phyloP scores from a whole-genome alignment of 768 basidiomycete genomes.

The Lactarius psammicola region DNA sequence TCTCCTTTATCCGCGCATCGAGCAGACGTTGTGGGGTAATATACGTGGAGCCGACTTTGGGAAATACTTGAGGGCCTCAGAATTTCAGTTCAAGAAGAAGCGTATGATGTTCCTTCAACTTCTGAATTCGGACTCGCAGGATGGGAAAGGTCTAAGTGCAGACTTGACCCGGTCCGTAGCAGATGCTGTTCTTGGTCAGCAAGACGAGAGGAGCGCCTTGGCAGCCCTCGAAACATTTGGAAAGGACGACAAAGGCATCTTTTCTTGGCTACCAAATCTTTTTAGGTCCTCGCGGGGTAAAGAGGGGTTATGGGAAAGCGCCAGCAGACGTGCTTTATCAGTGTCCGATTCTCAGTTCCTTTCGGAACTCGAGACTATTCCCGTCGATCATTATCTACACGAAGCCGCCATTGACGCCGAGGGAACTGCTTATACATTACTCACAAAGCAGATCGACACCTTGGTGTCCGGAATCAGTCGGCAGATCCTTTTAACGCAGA shows the following conservation, averaged over 20 bases:
- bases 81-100: slow-evolving; percentile 1
- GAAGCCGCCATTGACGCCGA: background rate
- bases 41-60: background rate
- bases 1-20: background rate
- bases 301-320: slow-evolving; percentile 1
- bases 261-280: background rate
- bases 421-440: background rate
- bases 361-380: background rate
- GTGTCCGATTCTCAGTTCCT: slow-evolving; percentile 17
- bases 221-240: background rate
- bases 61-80: background rate
- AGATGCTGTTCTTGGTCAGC: background rate
- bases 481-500: slow-evolving; percentile 7
- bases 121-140: background rate
- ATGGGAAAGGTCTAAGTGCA: background rate
- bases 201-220: background rate
- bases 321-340: background rate
- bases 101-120: background rate
- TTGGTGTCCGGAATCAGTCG: background rate
- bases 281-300: background rate
- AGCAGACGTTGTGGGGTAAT: background rate
- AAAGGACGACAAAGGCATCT: background rate
- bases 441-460: slow-evolving; percentile 1
- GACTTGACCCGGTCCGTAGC: background rate
- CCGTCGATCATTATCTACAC: background rate